Evolutionary conservation across 2,329 filamentous ascomycete genomes (phyloP).

Genomic region (Pezicula radicicola): DNA sequence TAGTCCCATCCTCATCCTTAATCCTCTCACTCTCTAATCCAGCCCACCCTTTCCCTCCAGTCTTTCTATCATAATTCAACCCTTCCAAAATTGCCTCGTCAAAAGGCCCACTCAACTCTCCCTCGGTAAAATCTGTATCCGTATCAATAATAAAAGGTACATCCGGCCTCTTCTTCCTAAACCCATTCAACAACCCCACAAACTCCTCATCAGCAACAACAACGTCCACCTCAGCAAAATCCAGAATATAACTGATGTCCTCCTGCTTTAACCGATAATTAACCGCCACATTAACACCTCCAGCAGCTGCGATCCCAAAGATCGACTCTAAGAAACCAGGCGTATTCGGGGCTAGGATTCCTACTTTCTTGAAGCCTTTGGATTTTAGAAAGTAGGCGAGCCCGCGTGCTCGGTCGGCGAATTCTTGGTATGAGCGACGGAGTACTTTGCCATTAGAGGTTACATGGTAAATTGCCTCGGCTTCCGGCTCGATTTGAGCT

Average conservation of each 20-base stretch:
- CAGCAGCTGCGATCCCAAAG: constrained; percentile 81
- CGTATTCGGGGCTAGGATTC: constrained; percentile 87
- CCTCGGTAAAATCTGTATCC: constrained; percentile 76
- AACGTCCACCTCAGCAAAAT: constrained; percentile 79
- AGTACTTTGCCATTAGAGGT: constrained; percentile 74
- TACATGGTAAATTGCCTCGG: constrained; percentile 80
- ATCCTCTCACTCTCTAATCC: constrained; percentile 65
- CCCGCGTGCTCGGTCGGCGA: constrained; percentile 82
- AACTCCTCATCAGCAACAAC: constrained; percentile 89
- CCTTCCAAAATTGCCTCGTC: constrained; percentile 83
- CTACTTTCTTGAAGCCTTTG: constrained; percentile 71
- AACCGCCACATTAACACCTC: constrained; percentile 71
- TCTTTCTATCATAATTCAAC: constrained; percentile 64
- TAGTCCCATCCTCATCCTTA: constrained; percentile 72
- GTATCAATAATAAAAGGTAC: constrained; percentile 74
- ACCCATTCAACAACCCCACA: constrained; percentile 64
- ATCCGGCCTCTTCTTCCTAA: constrained; percentile 54
- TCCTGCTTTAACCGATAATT: constrained; percentile 77
- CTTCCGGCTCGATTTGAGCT: constrained; percentile 82
- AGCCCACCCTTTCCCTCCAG: constrained; percentile 70
- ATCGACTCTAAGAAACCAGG: constrained; percentile 90
- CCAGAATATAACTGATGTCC: constrained; percentile 88
- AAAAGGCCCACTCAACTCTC: constrained; percentile 73
- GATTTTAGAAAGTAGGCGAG: constrained; percentile 84
- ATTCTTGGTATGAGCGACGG: constrained; percentile 73